phyloP scores from a whole-genome alignment of 768 basidiomycete genomes.

The Termitomyces sp. region DNA sequence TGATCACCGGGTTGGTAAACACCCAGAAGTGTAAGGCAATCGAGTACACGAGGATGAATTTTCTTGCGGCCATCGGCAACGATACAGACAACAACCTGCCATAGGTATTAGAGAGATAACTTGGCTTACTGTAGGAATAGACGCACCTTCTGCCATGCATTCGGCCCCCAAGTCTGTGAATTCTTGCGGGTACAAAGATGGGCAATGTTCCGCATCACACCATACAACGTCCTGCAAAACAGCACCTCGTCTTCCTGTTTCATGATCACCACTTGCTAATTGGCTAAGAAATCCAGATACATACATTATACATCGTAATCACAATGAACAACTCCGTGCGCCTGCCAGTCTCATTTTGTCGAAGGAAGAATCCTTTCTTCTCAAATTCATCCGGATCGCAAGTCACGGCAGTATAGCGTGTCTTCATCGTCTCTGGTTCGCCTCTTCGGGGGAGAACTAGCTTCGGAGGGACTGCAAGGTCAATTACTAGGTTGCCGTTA shows the following conservation, averaged over 20 bases:
- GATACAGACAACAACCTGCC: slow-evolving; percentile 85
- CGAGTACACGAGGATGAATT: slow-evolving; percentile 77
- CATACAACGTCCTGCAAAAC: slow-evolving; percentile 90
- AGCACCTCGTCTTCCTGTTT: slow-evolving; percentile 80
- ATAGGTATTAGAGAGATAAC: neutral
- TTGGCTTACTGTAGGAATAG: neutral
- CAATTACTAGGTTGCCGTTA: slow-evolving; percentile 84
- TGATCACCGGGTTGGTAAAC: slow-evolving; percentile 65
- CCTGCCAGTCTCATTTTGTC: slow-evolving; percentile 75
- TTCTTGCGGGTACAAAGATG: slow-evolving; percentile 82
- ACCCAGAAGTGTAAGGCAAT: slow-evolving; percentile 87
- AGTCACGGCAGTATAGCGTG: slow-evolving; percentile 84
- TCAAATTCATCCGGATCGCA: slow-evolving; percentile 94
- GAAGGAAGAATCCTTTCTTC: slow-evolving; percentile 73
- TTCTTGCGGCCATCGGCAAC: slow-evolving; percentile 85
- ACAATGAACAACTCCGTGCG: slow-evolving; percentile 90
- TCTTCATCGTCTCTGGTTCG: slow-evolving; percentile 66
- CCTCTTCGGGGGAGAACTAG: slow-evolving; percentile 70
- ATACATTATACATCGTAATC: slow-evolving; percentile 95
- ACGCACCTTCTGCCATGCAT: slow-evolving; percentile 90
- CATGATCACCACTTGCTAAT: slow-evolving; percentile 2
- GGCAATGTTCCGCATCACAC: slow-evolving; percentile 86
- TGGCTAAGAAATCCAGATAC: slow-evolving; percentile 17
- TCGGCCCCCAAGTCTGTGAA: slow-evolving; percentile 92
- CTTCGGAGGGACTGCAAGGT: slow-evolving; percentile 79